Evolutionary conservation across 306 rosid genomes (phyloP), one percentile per base, ranked within the genome.

Genomic region (Quercus wislizeni): DNA sequence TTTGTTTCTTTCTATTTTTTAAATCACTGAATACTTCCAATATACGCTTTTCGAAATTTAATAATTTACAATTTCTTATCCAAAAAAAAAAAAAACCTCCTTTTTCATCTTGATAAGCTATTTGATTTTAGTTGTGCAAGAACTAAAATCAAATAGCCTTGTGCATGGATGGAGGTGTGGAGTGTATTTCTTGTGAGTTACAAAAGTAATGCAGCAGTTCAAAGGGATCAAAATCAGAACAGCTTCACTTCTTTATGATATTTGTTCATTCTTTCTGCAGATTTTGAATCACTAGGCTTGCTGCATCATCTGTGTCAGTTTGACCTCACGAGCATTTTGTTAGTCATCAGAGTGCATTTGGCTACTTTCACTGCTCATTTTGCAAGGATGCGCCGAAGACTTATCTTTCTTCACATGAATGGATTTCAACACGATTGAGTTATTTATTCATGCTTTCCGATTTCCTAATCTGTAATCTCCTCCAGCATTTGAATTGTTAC

Each of bases 251-350:
- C 31, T 77, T 81, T 71, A 58, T 80, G 68, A 65, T 74, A 72
- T 80, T 84, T 70, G 17, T 84, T 85, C 86, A 78, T 86, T 88
- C 84, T 81, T 84, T 71, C 78, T 56, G 85, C 82, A 74, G 83
- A 78, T 77, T 71, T 76, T 19, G 86, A 49, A 78, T 21, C 38
- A 52, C 76, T 81, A 76, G 73, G 43, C 76, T 74, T 58, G 81
- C 80, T 80, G 74, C 87, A 56, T 74, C 69, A 69, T 78, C 69
- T 61, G 73, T 38, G 85, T 76, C 76, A 70, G 58, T 68, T 43
- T 68, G 59, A 74, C 71, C 82, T 74, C 64, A 67, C 25, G 8
- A 67, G 76, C 73, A 77, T 31, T 20, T 67, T 35, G 38, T 61
- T 41, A 58, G 28, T 76, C 80, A 27, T 61, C 61, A 68, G 74